A percentile compares a stretch with the other conserved stretches of the same genome.
Conservation (phyloP, 352 stramenopile species). For the Pythium phragmitis region DNA sequence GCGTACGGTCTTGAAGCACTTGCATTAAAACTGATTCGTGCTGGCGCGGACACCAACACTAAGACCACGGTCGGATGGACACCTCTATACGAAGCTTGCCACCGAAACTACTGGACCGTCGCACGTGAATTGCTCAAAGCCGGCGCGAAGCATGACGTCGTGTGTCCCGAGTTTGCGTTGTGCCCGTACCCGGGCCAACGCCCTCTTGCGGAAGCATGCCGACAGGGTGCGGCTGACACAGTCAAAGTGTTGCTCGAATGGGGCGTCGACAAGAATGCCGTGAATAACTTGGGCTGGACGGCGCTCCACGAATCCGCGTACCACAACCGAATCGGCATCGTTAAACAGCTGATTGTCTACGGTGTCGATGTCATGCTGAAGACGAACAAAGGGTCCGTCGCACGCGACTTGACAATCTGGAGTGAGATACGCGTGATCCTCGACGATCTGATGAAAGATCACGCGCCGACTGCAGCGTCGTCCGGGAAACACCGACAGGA, state of each 20-base stretch:
- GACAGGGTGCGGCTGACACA: conserved; percentile 57
- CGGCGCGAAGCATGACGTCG: conserved; percentile 55
- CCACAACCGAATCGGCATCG: conserved; percentile 69
- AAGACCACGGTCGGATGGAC: conserved; percentile 75
- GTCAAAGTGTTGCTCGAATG: conserved; percentile 79
- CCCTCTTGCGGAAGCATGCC: conserved; percentile 63
- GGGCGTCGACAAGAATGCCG: conserved; percentile 75
- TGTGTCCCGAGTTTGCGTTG: conserved; percentile 79
- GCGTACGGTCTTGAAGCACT: conserved; percentile 75
- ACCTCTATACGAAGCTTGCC: conserved; percentile 73
- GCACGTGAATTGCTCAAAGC: conserved; percentile 64
- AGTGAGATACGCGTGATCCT: conserved; percentile 79
- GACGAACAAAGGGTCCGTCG: conserved; percentile 66
- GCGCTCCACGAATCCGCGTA: conserved; percentile 79
- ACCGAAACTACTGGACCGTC: conserved; percentile 64
- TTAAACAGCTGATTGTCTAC: conserved; percentile 78
- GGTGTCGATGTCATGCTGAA: conserved; percentile 63
- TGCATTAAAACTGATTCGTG: conserved; percentile 73
- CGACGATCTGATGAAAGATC: conserved; percentile 59
- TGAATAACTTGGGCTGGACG: conserved; percentile 76
- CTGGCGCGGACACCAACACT: conserved; percentile 63
- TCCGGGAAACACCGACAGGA: conserved; percentile 30
- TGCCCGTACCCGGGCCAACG: conserved; percentile 73
- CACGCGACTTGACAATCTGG: conserved; percentile 75
- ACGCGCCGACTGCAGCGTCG: conserved; percentile 22